phyloP scores from a whole-genome alignment of 768 basidiomycete genomes.

The Mycena latifolia region DNA sequence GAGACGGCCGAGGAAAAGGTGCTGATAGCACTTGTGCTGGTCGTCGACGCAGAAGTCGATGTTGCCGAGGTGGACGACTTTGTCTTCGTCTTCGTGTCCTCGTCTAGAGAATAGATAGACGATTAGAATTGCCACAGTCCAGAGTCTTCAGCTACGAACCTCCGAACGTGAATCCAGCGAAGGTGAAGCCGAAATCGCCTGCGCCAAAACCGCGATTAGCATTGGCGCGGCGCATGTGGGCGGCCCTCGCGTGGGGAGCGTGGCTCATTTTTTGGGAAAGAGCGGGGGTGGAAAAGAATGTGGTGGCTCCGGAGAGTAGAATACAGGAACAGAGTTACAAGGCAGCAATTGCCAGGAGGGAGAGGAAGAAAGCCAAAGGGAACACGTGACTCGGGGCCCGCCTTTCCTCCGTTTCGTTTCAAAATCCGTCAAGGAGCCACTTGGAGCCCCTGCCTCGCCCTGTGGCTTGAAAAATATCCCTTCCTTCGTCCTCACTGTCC shows the following conservation, averaged over 20 bases:
- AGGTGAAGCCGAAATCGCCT: background rate
- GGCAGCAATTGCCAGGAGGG: too few species aligned
- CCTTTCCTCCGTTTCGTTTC: too few species aligned
- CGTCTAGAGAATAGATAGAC: background rate
- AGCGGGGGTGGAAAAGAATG: conserved; percentile 31
- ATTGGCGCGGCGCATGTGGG: conserved; percentile 32
- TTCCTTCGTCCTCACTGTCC: too few species aligned
- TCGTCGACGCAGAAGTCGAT: background rate
- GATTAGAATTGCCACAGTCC: background rate
- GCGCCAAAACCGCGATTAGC: conserved; percentile 24
- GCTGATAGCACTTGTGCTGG: background rate
- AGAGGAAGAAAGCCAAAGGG: too few species aligned
- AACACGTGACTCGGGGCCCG: too few species aligned
- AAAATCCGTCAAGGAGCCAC: too few species aligned
- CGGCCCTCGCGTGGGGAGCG: conserved; percentile 7
- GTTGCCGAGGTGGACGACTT: too few species aligned
- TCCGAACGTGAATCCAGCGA: background rate
- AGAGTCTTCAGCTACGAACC: background rate
- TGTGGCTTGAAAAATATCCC: too few species aligned
- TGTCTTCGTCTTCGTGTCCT: too few species aligned
- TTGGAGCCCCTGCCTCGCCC: too few species aligned
- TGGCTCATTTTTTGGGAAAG: conserved; percentile 31
- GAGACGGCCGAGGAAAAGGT: background rate
- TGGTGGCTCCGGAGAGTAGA: conserved; percentile 26
- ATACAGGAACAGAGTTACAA: conserved; percentile 4